Conservation (phyloP, 139 green algal genomes). For the Coelastrella sp. region DNA sequence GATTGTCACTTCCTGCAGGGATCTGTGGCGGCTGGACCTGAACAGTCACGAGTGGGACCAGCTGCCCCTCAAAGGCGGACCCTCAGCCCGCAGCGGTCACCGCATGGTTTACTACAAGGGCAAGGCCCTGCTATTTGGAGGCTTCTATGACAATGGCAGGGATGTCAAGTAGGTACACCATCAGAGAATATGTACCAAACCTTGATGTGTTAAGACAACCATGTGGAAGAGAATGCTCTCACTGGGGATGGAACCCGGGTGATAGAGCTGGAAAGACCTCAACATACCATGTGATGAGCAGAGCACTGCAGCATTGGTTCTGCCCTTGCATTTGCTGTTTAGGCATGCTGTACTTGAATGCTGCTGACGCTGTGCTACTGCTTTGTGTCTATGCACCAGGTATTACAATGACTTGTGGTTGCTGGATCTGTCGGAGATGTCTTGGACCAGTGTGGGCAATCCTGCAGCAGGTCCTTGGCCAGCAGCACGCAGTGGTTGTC, state of each 20-base stretch:
- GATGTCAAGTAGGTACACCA: conserved; percentile 55
- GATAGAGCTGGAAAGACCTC: too few relatives aligned
- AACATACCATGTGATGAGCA: too few relatives aligned
- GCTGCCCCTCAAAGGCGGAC: conserved; percentile 81
- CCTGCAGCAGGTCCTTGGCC: conserved; percentile 52
- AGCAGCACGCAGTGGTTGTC: conserved; percentile 76
- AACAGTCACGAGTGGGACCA: conserved; percentile 91
- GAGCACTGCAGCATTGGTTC: not conserved
- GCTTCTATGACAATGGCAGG: conserved; percentile 92
- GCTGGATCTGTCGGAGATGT: conserved; percentile 82
- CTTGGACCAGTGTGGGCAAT: conserved; percentile 72
- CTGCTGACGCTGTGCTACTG: conserved; percentile 1
- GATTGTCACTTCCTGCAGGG: conserved; percentile 52
- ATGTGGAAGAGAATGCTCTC: too few relatives aligned
- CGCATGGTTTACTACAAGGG: conserved; percentile 85
- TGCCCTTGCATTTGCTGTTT: too few relatives aligned
- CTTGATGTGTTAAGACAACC: too few relatives aligned
- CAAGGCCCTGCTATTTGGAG: conserved; percentile 92
- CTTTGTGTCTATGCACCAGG: conserved; percentile 62
- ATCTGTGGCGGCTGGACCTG: conserved; percentile 96
- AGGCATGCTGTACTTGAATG: not conserved
- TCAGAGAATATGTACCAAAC: not conserved
- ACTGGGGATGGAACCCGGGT: too few relatives aligned
- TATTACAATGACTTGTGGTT: conserved; percentile 96
- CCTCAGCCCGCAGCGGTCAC: conserved; percentile 90